Conservation (phyloP, 2,329 filamentous ascomycete genomes). For the Ophiostoma populinum region DNA sequence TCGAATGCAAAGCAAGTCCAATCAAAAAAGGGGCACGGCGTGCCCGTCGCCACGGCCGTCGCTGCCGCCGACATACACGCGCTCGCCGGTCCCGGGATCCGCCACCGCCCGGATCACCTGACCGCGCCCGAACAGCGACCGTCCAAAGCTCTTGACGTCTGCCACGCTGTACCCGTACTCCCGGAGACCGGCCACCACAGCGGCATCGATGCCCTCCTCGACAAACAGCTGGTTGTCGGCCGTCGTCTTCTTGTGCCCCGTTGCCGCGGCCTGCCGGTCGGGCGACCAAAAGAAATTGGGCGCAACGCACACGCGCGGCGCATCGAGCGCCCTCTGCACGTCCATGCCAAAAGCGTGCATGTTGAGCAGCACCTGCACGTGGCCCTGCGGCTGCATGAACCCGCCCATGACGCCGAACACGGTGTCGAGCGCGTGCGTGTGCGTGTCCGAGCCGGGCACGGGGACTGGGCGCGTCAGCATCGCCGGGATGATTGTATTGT, state of each 20-base stretch:
- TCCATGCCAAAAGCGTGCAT: slow-evolving; percentile 66
- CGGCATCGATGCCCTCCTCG: slow-evolving; percentile 59
- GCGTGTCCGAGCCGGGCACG: too few species aligned
- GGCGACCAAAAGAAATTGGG: slow-evolving; percentile 29
- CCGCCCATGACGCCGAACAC: slow-evolving; percentile 73
- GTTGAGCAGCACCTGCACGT: slow-evolving; percentile 80
- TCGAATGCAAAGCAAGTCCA: background rate
- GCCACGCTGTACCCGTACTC: slow-evolving; percentile 54
- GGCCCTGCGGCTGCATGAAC: slow-evolving; percentile 93
- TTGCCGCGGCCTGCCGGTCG: slow-evolving; percentile 21
- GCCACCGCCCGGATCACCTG: slow-evolving; percentile 64
- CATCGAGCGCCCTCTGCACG: slow-evolving; percentile 74
- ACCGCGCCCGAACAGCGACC: slow-evolving; percentile 63
- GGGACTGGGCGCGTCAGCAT: too few species aligned
- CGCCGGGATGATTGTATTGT: slow-evolving; percentile 92
- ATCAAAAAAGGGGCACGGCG: slow-evolving; percentile 7
- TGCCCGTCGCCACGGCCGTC: slow-evolving; percentile 68
- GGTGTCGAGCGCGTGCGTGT: slow-evolving; percentile 19
- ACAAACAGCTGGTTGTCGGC: slow-evolving; percentile 44
- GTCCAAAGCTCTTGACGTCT: slow-evolving; percentile 43
- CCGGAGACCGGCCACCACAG: slow-evolving; percentile 46
- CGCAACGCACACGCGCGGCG: slow-evolving; percentile 71
- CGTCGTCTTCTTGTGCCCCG: background rate
- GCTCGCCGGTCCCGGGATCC: slow-evolving; percentile 45
- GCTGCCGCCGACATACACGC: slow-evolving; percentile 73